These are phyloP conservation scores for Podaxis sp. DNA, from an alignment of 768 basidiomycete species.

Conservation along the genomic window DNA sequence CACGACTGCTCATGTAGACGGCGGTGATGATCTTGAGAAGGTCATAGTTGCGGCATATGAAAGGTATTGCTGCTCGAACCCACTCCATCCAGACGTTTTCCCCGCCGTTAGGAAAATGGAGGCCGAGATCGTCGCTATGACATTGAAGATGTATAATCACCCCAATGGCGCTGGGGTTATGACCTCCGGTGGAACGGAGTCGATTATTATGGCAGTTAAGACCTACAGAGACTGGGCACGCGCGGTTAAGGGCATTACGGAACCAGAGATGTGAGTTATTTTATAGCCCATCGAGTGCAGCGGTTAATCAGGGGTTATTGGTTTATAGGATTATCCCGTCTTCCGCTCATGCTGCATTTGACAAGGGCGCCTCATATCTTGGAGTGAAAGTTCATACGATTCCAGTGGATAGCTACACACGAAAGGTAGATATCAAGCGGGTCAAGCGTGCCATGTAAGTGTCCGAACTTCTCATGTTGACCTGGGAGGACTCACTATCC, in stretches of 20 bases:
- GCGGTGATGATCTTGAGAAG: conserved; percentile 74
- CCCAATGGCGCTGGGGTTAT: conserved; percentile 87
- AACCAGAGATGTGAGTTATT: conserved; percentile 84
- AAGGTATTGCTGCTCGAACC: conserved; percentile 82
- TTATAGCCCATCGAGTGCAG: background rate
- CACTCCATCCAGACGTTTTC: conserved; percentile 91
- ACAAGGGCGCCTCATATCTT: conserved; percentile 88
- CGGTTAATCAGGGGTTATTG: background rate
- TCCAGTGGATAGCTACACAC: conserved; percentile 72
- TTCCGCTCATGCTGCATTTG: conserved; percentile 91
- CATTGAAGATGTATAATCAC: conserved; percentile 78
- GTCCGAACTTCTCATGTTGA: conserved; percentile 1
- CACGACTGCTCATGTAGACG: conserved; percentile 43
- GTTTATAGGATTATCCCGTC: conserved; percentile 67
- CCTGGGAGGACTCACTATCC: background rate
- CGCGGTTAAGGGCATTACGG: conserved; percentile 78
- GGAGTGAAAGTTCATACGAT: conserved; percentile 86
- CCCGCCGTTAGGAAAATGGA: conserved; percentile 96
- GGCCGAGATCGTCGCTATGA: conserved; percentile 89
- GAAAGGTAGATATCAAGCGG: conserved; percentile 71
- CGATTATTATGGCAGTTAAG: conserved; percentile 93
- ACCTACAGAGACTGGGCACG: conserved; percentile 92
- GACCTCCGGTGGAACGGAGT: conserved; percentile 95
- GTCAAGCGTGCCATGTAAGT: conserved; percentile 87
- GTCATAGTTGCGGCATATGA: conserved; percentile 79